Conservation (phyloP, 108 stramenopile species). For the Conticribra guillardii region DNA sequence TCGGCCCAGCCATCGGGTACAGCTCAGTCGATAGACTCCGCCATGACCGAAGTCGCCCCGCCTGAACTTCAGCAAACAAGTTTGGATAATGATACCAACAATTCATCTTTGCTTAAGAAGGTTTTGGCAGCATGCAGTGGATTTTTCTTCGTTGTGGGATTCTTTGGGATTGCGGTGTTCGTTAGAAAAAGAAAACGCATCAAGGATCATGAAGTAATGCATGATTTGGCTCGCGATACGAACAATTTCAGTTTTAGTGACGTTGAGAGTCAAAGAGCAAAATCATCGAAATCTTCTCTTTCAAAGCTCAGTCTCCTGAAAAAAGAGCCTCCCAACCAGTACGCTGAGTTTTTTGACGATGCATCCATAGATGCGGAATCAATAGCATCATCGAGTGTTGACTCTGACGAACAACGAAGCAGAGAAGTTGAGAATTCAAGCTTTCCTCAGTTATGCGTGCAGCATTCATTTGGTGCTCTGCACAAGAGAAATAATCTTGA, state of each 20-base stretch:
- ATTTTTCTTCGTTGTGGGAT: not conserved
- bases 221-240: not conserved
- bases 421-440: too few relatives aligned
- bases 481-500: too few relatives aligned
- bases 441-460: too few relatives aligned
- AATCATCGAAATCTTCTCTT: not conserved
- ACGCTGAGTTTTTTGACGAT: not conserved
- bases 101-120: not conserved
- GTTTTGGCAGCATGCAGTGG: not conserved
- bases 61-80: not conserved
- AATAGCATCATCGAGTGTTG: not conserved
- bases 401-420: not conserved
- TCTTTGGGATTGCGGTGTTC: not conserved
- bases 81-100: not conserved
- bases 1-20: not conserved
- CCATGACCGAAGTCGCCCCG: not conserved
- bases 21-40: too few relatives aligned
- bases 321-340: not conserved
- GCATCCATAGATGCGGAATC: not conserved
- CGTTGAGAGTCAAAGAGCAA: not conserved
- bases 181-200: not conserved
- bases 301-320: not conserved
- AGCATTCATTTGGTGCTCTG: too few relatives aligned
- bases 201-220: not conserved
- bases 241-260: not conserved